Evolutionary conservation across 257 asterid species (phyloP).

Genomic region (Solanum bulbocastanum): DNA sequence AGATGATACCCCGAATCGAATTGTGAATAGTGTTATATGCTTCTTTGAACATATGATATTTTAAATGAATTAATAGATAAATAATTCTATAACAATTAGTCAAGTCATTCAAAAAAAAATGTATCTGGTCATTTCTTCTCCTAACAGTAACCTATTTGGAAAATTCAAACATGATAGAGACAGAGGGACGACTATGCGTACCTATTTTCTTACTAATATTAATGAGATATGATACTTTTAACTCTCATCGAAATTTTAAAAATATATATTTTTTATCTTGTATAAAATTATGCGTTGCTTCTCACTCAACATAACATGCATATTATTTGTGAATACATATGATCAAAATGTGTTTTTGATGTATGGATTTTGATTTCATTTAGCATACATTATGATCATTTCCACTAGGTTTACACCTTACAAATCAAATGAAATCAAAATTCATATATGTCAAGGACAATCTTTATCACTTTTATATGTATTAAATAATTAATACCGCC

Average conservation of each 20-base stretch:
- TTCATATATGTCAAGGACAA: not conserved
- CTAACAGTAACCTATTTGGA: not conserved
- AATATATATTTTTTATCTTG: not conserved
- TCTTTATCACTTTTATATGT: no score
- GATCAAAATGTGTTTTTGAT: not conserved
- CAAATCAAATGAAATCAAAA: no score
- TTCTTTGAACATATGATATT: not conserved
- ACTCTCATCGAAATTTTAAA: not conserved
- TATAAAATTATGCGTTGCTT: not conserved
- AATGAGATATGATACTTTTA: not conserved
- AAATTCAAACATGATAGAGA: not conserved
- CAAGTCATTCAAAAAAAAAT: not conserved
- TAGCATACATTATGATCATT: no score
- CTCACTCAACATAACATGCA: not conserved
- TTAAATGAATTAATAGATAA: not conserved
- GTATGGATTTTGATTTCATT: not conserved
- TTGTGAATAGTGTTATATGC: not conserved
- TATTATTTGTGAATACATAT: not conserved
- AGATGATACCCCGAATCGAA: not conserved
- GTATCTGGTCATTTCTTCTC: not conserved
- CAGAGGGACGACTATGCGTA: not conserved
- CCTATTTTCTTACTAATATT: not conserved
- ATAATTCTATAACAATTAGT: not conserved
- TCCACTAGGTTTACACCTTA: no score
- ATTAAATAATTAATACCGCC: not conserved